phyloP scores from a whole-genome alignment of 2,329 filamentous ascomycete genomes.

The Corniculantispora saksenae region DNA sequence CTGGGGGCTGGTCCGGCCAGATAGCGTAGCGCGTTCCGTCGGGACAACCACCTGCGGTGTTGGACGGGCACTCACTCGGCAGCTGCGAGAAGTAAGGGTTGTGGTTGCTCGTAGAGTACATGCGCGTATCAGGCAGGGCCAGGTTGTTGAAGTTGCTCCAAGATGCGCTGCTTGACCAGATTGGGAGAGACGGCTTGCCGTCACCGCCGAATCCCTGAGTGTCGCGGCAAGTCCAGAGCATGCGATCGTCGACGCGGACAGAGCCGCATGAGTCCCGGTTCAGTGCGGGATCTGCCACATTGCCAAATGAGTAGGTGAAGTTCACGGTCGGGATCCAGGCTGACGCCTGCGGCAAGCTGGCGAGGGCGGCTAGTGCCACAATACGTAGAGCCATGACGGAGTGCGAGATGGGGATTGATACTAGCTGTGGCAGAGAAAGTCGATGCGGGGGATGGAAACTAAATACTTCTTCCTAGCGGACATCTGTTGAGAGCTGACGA shows the following conservation, averaged over 20 bases:
- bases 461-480: too few species aligned
- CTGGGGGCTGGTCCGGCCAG: constrained; percentile 18
- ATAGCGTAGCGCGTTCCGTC: constrained; percentile 17
- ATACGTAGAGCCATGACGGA: not conserved
- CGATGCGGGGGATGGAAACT: too few species aligned
- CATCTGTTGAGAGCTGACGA: too few species aligned
- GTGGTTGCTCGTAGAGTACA: constrained; percentile 16
- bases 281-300: constrained; percentile 10
- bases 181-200: constrained; percentile 10
- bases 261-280: constrained; percentile 18
- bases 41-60: constrained; percentile 7
- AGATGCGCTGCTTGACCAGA: constrained; percentile 13
- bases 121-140: constrained; percentile 12
- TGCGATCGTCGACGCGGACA: constrained; percentile 12
- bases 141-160: constrained; percentile 17
- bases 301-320: constrained; percentile 3
- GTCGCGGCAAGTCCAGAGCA: constrained; percentile 18
- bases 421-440: too few species aligned
- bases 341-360: not conserved
- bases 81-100: constrained; percentile 15
- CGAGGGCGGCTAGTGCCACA: not conserved
- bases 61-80: not conserved
- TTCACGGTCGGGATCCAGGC: constrained; percentile 19
- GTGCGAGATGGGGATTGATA: not conserved
- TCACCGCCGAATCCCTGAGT: constrained; percentile 3